phyloP scores from a whole-genome alignment of 2,329 filamentous ascomycete genomes.

The Colletotrichum navitas region DNA sequence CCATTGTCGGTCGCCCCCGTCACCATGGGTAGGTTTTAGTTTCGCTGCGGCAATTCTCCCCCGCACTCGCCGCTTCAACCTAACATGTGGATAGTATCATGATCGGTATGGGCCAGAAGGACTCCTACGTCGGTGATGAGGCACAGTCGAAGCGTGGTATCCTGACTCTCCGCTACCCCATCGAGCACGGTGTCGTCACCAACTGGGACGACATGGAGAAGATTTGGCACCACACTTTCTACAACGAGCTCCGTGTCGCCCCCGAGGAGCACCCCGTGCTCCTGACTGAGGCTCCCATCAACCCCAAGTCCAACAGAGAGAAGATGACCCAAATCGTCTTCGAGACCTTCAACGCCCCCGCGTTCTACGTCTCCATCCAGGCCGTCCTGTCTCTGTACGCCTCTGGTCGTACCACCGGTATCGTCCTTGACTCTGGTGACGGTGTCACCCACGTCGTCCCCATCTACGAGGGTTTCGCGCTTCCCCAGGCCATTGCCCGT shows the following conservation, averaged over 20 bases:
- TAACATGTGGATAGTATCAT: conserved; percentile 82
- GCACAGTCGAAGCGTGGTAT: conserved; percentile 99
- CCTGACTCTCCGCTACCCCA: conserved; percentile 98
- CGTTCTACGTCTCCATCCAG: conserved; percentile 99
- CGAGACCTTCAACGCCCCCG: conserved; percentile 99
- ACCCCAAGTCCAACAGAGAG: conserved; percentile 99
- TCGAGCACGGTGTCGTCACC: conserved; percentile 99
- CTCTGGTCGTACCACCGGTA: conserved; percentile 99
- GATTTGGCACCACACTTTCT: conserved; percentile 99
- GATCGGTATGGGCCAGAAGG: conserved; percentile 99
- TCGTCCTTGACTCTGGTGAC: conserved; percentile 99
- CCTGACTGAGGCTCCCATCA: conserved; percentile 99
- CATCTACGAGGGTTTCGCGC: conserved; percentile 99
- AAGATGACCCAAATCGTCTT: conserved; percentile 99
- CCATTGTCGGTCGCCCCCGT: conserved; percentile 99
- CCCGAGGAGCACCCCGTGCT: conserved; percentile 99
- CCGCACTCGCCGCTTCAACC: conserved; percentile 44
- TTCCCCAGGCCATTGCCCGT: conserved; percentile 99
- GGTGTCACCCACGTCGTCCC: conserved; percentile 99
- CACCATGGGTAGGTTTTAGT: conserved; percentile 91
- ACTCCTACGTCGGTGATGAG: conserved; percentile 99
- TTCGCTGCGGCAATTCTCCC: conserved; percentile 23
- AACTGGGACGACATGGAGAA: conserved; percentile 99
- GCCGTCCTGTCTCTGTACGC: conserved; percentile 99
- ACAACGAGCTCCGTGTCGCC: conserved; percentile 99